These are phyloP conservation scores for Penicillium sp. DNA, from an alignment of 2,329 filamentous ascomycete species.

Conservation along the genomic window DNA sequence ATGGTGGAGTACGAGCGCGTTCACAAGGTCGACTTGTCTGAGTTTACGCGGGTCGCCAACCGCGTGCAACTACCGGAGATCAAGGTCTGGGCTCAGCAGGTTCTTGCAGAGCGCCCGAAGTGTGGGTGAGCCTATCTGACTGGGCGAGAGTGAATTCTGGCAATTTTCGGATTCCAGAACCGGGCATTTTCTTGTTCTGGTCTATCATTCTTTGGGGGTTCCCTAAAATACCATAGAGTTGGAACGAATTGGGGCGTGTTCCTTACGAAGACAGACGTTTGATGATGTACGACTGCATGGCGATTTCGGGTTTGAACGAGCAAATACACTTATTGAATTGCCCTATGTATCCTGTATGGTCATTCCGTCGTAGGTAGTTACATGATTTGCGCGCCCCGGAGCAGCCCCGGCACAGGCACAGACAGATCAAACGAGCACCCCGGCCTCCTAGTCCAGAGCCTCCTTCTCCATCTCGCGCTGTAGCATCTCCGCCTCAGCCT, in stretches of 20 bases:
- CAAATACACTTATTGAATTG: slow-evolving; percentile 8
- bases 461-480: slow-evolving; percentile 39
- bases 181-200: slow-evolving; percentile 15
- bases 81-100: slow-evolving; percentile 73
- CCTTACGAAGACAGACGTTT: slow-evolving; percentile 14
- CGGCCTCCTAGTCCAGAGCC: slow-evolving; percentile 30
- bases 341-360: neutral
- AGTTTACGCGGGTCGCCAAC: slow-evolving; percentile 79
- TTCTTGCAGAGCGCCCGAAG: slow-evolving; percentile 72
- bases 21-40: slow-evolving; percentile 72
- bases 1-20: slow-evolving; percentile 94
- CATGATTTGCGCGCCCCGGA: neutral
- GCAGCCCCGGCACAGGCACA: neutral
- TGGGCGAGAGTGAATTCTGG: neutral
- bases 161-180: neutral
- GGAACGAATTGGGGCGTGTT: slow-evolving; percentile 8
- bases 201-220: neutral
- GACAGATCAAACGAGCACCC: neutral
- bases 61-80: slow-evolving; percentile 76
- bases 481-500: slow-evolving; percentile 70
- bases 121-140: slow-evolving; percentile 33
- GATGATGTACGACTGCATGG: slow-evolving; percentile 17
- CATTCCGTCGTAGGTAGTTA: neutral
- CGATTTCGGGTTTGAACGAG: slow-evolving; percentile 5
- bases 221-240: slow-evolving; percentile 21